Base-by-base conservation (phyloP, 805 yeast species). In the Saccharomycopsis fermentans region DNA sequence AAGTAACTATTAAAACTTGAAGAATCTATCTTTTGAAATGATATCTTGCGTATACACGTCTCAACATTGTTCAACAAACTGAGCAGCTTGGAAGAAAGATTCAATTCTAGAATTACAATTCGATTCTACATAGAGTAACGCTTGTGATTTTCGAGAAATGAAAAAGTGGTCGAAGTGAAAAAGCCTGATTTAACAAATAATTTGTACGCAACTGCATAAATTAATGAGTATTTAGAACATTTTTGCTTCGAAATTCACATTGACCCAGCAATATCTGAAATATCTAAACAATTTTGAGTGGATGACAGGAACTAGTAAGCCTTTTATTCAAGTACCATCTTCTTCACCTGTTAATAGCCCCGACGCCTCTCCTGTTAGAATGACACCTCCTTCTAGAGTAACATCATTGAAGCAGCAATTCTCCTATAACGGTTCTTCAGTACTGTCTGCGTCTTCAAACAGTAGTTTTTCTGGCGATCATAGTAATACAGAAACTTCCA, bases 311-410 rank as follows among this genome's bases (percentile, higher is more conserved):
- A 43, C 59, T 3, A 32, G 21, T 24, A 54, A 51, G 27, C 62
- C 60, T 17, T 48, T 58, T 21, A 27, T 61, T 32, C 63, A 61
- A 54, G 62, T 61, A 4, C 63, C 63, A 32, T 53, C 54, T 51
- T 58, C 61, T 6, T 55, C 58, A 26, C 61, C 61, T 21, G 50
- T 24, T 43, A 27, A 52, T 57, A 14, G 55, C 17, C 26, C 55
- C 47, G 35, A 52, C 26, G 35, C 16, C 51, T 50, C 37, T 26
- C 32, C 40, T 27, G 36, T 21, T 12, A 37, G 17, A 16, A 52
- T 26, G 37, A 37, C 37, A 17, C 54, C 54, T 19, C 40, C 37
- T 14, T 26, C 32, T 37, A 36, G 32, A 37, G 9, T 54, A 14
- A 35, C 57, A n/a, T 29, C 57, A 6, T 36, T 55, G 14, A 32